These are phyloP conservation scores for Lasiodiplodia gonubiensis DNA, from an alignment of 2,329 filamentous ascomycete species.

Conservation along the genomic window DNA sequence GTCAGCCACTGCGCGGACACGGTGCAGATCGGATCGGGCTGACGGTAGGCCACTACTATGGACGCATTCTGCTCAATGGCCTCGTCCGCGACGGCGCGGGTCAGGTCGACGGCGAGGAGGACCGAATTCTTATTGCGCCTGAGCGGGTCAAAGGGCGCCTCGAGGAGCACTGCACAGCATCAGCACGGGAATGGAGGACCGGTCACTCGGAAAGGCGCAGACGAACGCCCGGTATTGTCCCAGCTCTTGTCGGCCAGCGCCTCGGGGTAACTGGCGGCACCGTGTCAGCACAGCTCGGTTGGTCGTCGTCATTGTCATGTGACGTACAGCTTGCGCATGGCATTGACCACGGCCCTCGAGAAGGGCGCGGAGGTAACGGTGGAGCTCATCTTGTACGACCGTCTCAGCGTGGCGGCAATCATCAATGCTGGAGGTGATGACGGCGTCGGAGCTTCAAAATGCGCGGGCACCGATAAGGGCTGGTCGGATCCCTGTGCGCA, in stretches of 20 bases:
- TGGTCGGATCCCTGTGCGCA: slow-evolving; percentile 19
- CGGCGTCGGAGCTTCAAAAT: slow-evolving; percentile 10
- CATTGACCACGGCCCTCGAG: slow-evolving; percentile 71
- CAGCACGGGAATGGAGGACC: not conserved
- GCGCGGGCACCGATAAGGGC: slow-evolving; percentile 4
- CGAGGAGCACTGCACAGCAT: slow-evolving; percentile 63
- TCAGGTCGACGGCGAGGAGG: slow-evolving; percentile 89
- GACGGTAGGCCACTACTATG: slow-evolving; percentile 89
- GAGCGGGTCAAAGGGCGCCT: slow-evolving; percentile 67
- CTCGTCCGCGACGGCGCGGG: slow-evolving; percentile 85
- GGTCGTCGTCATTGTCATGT: not conserved
- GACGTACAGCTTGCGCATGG: slow-evolving; percentile 79
- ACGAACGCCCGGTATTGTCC: slow-evolving; percentile 86
- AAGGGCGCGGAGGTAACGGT: slow-evolving; percentile 62
- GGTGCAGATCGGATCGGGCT: slow-evolving; percentile 35
- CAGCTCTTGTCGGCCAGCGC: slow-evolving; percentile 86
- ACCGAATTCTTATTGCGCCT: slow-evolving; percentile 68
- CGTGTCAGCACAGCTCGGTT: slow-evolving; percentile 1
- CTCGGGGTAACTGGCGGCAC: slow-evolving; percentile 75
- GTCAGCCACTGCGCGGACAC: slow-evolving; percentile 32
- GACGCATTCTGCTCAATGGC: slow-evolving; percentile 78
- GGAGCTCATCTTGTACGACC: slow-evolving; percentile 48
- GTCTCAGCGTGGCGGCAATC: slow-evolving; percentile 42
- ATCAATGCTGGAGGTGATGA: slow-evolving; percentile 1
- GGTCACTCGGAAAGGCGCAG: not conserved